phyloP scores from a whole-genome alignment of 108 stramenopile species.

The Skeletonema tropicum region DNA sequence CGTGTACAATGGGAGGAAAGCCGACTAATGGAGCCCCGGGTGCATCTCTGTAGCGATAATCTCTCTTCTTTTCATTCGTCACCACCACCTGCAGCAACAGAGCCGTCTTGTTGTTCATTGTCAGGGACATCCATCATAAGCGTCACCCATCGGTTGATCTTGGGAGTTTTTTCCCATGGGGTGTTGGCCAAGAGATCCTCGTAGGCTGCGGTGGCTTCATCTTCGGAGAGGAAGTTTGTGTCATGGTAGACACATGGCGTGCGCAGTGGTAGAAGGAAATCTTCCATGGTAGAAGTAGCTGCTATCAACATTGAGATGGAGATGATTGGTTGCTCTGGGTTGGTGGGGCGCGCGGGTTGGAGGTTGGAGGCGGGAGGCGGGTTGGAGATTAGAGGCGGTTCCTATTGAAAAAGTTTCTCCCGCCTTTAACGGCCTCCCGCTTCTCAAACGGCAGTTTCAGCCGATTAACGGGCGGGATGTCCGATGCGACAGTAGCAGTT shows the following conservation, averaged over 20 bases:
- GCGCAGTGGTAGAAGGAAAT: constrained; percentile 54
- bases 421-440: too few species aligned
- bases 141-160: constrained; percentile 78
- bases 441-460: too few species aligned
- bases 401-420: too few species aligned
- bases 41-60: constrained; percentile 62
- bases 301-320: too few species aligned
- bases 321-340: too few species aligned
- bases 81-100: not conserved
- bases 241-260: constrained; percentile 74
- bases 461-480: too few species aligned
- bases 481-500: too few species aligned
- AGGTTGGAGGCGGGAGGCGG: too few species aligned
- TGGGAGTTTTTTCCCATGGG: constrained; percentile 71
- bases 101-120: constrained; percentile 14
- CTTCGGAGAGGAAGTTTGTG: constrained; percentile 43
- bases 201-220: constrained; percentile 50
- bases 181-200: constrained; percentile 49
- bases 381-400: too few species aligned
- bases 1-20: constrained; percentile 28
- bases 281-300: constrained; percentile 33
- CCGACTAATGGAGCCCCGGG: constrained; percentile 42
- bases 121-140: constrained; percentile 55
- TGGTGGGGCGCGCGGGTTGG: too few species aligned
- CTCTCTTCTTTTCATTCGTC: constrained; percentile 2